Conservation (phyloP, 768 basidiomycete species). For the Tulasnella sp. region DNA sequence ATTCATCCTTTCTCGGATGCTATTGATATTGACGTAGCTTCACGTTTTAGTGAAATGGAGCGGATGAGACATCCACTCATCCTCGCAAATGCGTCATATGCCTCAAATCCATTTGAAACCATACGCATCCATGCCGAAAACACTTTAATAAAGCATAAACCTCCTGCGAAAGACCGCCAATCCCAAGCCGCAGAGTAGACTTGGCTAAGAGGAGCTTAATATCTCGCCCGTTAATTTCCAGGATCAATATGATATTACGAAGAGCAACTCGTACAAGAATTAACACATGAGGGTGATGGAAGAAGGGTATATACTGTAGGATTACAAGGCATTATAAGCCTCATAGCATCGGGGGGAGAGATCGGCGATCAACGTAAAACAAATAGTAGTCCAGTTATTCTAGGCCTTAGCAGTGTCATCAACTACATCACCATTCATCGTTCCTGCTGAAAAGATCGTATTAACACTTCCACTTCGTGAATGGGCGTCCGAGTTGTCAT, state of each 20-base stretch:
- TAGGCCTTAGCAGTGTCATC: no score
- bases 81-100: conserved; percentile 49
- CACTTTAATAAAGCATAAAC: conserved; percentile 53
- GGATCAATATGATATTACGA: no score
- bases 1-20: conserved; percentile 8
- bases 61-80: conserved; percentile 57
- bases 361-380: no score
- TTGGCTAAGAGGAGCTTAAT: no score
- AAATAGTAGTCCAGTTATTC: no score
- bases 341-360: no score
- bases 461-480: conserved; percentile 14
- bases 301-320: no score
- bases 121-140: conserved; percentile 71
- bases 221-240: no score
- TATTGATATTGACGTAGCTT: background rate
- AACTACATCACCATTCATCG: no score
- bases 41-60: conserved; percentile 43
- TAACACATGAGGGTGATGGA: no score
- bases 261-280: no score
- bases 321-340: no score
- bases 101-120: conserved; percentile 58
- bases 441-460: conserved; percentile 13
- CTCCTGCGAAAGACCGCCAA: background rate
- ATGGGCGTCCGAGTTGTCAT: conserved; percentile 9
- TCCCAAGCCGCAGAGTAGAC: background rate